Evolutionary conservation across 1,139 yeast genomes (phyloP).

Genomic region (Kazachstania sp.): DNA sequence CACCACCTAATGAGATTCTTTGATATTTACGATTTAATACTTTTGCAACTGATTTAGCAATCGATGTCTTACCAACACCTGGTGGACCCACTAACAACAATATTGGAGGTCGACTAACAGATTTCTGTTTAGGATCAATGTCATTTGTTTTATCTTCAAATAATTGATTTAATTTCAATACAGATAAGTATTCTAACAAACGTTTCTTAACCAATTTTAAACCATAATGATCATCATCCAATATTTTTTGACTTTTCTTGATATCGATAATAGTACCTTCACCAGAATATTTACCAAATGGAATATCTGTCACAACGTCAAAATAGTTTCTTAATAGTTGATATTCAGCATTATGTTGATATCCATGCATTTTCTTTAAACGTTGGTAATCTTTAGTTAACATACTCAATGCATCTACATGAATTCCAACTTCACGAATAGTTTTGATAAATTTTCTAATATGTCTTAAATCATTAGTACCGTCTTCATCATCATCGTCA

Average conservation of each 20-base stretch:
- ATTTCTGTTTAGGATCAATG: neutral
- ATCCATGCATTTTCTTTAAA: conserved; percentile 39
- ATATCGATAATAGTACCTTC: conserved; percentile 37
- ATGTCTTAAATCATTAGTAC: conserved; percentile 37
- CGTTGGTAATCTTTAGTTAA: conserved; percentile 52
- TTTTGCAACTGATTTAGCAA: conserved; percentile 78
- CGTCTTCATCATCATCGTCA: conserved; percentile 40
- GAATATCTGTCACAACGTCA: conserved; percentile 58
- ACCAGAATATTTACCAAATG: conserved; percentile 41
- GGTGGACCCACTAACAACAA: conserved; percentile 83
- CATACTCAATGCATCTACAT: conserved; percentile 47
- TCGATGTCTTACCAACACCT: conserved; percentile 89
- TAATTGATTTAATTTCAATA: conserved; percentile 43
- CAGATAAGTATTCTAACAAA: conserved; percentile 72
- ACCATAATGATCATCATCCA: conserved; percentile 81
- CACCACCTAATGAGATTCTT: conserved; percentile 92
- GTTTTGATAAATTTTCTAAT: conserved; percentile 43
- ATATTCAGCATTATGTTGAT: conserved; percentile 54
- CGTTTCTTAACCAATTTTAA: conserved; percentile 73
- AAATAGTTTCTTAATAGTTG: conserved; percentile 59
- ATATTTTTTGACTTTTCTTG: conserved; percentile 45
- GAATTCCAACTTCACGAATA: conserved; percentile 28
- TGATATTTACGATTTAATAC: conserved; percentile 79
- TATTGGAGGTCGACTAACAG: conserved; percentile 45
- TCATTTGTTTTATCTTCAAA: neutral